These are phyloP conservation scores for Pseudonitzschia pungens DNA, from an alignment of 108 stramenopile genomes.

Conservation along the genomic window DNA sequence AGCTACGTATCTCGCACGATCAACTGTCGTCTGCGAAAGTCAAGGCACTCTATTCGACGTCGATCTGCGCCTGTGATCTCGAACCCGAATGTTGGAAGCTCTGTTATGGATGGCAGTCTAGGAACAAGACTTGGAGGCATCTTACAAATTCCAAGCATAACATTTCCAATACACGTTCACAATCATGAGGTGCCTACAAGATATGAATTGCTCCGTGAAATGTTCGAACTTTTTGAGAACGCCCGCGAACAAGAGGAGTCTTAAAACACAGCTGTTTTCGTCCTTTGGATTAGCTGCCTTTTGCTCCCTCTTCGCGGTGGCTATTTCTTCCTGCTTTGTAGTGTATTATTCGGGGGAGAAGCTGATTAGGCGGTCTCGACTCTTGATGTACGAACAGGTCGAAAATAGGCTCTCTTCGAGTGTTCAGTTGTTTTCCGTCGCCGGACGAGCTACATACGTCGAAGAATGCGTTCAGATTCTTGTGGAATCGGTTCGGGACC, in stretches of 20 bases:
- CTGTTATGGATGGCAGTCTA: too few relatives aligned
- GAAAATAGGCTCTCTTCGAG: conserved; percentile 18
- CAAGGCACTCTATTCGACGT: too few relatives aligned
- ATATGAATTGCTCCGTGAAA: background rate
- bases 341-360: conserved; percentile 29
- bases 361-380: conserved; percentile 30
- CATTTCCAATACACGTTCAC: background rate
- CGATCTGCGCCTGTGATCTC: too few relatives aligned
- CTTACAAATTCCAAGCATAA: too few relatives aligned
- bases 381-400: conserved; percentile 28
- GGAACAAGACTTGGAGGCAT: too few relatives aligned
- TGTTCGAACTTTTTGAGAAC: background rate
- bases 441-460: conserved; percentile 19
- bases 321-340: conserved; percentile 32
- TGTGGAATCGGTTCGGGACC: conserved; percentile 43
- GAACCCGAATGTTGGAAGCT: too few relatives aligned
- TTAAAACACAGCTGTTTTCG: conserved; percentile 48
- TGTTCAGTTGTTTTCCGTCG: conserved; percentile 5
- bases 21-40: too few relatives aligned
- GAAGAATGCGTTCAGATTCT: conserved; percentile 23
- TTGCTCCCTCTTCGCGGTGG: conserved; percentile 37
- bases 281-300: conserved; percentile 47
- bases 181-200: background rate
- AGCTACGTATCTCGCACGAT: too few relatives aligned
- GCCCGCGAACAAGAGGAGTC: conserved; percentile 2